Evolutionary conservation across 2,329 filamentous ascomycete genomes (phyloP).

Genomic region (Chaetomium strumarium): DNA sequence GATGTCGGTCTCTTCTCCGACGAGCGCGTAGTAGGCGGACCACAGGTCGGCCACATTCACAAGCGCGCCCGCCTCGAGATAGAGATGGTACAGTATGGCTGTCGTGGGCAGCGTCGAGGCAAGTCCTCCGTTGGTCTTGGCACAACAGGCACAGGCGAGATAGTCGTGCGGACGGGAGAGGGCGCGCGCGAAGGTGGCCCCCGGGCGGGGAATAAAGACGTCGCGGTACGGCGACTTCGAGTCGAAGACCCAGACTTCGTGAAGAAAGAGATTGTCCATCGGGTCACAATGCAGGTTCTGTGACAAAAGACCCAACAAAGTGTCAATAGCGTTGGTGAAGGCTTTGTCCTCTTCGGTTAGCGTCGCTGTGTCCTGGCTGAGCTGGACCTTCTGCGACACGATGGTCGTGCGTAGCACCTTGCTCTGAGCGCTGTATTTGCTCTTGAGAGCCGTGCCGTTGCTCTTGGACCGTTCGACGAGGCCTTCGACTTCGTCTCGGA

Average conservation of each 20-base stretch:
- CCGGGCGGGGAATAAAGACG: conserved; percentile 69
- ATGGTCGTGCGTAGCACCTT: conserved; percentile 70
- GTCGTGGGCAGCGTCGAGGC: conserved; percentile 61
- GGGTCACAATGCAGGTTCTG: conserved; percentile 32
- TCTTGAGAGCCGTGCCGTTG: conserved; percentile 53
- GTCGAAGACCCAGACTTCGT: conserved; percentile 74
- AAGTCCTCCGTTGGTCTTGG: conserved; percentile 41
- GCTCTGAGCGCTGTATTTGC: conserved; percentile 66
- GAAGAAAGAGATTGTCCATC: conserved; percentile 49
- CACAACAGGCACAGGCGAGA: conserved; percentile 66
- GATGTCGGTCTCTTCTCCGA: conserved; percentile 41
- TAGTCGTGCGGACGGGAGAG: conserved; percentile 71
- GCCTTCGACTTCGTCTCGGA: conserved; percentile 41
- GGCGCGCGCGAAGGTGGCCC: conserved; percentile 64
- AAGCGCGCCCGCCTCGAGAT: conserved; percentile 67
- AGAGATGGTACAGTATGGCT: conserved; percentile 71
- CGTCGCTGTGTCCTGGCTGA: conserved; percentile 67
- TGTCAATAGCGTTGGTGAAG: conserved; percentile 61
- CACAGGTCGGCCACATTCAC: conserved; percentile 77
- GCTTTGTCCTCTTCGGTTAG: conserved; percentile 65
- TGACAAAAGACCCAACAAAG: conserved; percentile 45
- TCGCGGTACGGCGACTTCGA: conserved; percentile 62
- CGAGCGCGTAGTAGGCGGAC: conserved; percentile 65
- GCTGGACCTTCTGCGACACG: conserved; percentile 73
- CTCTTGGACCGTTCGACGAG: conserved; percentile 42